Conservation (phyloP, 352 stramenopile genomes). For the Blastocystis sp. region DNA sequence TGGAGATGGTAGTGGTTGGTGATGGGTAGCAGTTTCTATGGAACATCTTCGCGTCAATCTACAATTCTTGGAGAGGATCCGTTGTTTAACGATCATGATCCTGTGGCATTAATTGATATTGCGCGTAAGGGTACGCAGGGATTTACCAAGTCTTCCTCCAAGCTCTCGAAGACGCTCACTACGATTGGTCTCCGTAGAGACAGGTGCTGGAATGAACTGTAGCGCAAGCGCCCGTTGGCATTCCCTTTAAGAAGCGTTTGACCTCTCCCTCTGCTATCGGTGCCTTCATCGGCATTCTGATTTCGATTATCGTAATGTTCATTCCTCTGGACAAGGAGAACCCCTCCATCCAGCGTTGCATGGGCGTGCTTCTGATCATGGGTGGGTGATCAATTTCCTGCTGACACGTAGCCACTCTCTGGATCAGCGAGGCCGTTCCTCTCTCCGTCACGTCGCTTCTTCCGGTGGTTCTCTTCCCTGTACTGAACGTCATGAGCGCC, state of each 20-base stretch:
- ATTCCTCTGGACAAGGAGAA: slow-evolving; percentile 28
- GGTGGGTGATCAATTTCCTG: neutral
- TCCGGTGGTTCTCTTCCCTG: slow-evolving; percentile 28
- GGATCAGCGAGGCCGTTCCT: slow-evolving; percentile 46
- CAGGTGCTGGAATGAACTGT: neutral
- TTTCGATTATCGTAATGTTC: slow-evolving; percentile 53
- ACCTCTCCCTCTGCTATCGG: slow-evolving; percentile 4
- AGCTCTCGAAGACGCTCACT: neutral
- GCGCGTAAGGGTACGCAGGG: neutral
- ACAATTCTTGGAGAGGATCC: slow-evolving; percentile 50
- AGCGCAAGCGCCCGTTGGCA: neutral
- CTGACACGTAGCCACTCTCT: neutral
- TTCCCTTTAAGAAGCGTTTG: slow-evolving; percentile 36
- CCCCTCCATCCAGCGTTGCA: slow-evolving; percentile 5
- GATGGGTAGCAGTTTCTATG: slow-evolving; percentile 40
- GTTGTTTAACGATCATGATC: slow-evolving; percentile 52
- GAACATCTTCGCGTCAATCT: neutral
- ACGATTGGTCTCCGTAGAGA: neutral
- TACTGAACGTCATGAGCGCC: slow-evolving; percentile 17
- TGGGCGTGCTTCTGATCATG: slow-evolving; percentile 43
- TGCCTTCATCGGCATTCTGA: slow-evolving; percentile 21
- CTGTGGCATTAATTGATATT: slow-evolving; percentile 37
- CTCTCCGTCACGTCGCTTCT: slow-evolving; percentile 37
- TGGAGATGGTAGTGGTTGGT: neutral
- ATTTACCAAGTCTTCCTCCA: neutral